Evolutionary conservation across 1,139 yeast genomes (phyloP), one percentile per base, ranked within the genome.

Genomic region (Eremothecium gossypii): DNA sequence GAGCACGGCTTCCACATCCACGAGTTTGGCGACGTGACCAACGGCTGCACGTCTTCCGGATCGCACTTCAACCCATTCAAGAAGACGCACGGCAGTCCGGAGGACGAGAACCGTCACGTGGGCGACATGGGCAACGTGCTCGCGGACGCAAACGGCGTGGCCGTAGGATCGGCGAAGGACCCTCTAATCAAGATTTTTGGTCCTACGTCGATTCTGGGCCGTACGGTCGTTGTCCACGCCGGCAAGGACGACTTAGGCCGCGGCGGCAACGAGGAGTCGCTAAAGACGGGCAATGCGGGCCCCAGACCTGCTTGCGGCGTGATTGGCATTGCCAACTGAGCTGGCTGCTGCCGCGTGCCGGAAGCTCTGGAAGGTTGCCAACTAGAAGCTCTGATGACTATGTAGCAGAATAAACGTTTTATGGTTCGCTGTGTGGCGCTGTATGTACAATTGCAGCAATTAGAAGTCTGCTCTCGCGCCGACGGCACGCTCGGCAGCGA

Each of bases 231-330:
- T 58, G 82, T 91, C 52, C 98, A 91, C 70, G 87, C 77, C 49
- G 98, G 97, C 60, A 73, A 78, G 56, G 98, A 91, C 65, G 98
- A 91, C 66, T 81, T 86, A 64, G 98, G 98, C 64, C 82, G 84
- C 74, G 96, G 97, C 66, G 96, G 91, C 46, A 80, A 81, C 65
- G 83, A 84, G 51, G 96, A 89, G 69, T 86, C 96, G 50, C 76
- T 83, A 71, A 86, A 84, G 73, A 91, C 97, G 54, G 98, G 98
- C 71, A 89, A 91, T 64, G 97, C 98, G 49, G 97, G 98, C 66
- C 91, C 83, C 57, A 86, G 98, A 79, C 89, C 95, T 54, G 98
- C 98, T 52, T 91, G 98, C 73, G 97, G 98, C 74, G 97, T 91
- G 64, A 89, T 91, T 72, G 97, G 98, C 60, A 62, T 83, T 51